Percentiles rank a stretch among this genome's conserved stretches.
Evolutionary conservation across 2,329 filamentous ascomycete genomes (phyloP).

Genomic region (Trichoderma endophyticum): DNA sequence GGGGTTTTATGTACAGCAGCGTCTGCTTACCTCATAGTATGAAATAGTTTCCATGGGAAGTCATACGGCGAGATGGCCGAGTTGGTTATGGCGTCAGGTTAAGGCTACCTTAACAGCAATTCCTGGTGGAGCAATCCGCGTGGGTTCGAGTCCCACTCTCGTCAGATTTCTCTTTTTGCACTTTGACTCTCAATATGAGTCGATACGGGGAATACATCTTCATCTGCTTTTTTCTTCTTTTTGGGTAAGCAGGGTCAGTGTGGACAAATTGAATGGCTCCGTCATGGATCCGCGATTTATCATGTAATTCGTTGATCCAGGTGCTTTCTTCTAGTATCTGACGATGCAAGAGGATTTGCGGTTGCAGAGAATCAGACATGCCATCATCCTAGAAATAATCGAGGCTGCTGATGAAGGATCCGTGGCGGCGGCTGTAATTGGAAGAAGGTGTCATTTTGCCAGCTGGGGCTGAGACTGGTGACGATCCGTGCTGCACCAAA

Average conservation of each 20-base stretch:
- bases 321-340: too few species aligned
- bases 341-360: not conserved
- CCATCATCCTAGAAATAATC: not conserved
- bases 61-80: constrained; percentile 20
- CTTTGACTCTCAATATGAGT: not conserved
- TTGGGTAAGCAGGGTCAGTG: too few species aligned
- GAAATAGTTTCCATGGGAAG: not conserved
- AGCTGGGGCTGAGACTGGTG: not conserved
- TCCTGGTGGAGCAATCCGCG: constrained; percentile 23
- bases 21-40: not conserved
- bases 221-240: not conserved
- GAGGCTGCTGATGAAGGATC: not conserved
- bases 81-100: constrained; percentile 22
- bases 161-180: constrained; percentile 11
- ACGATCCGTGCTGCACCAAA: not conserved
- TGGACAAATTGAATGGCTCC: not conserved
- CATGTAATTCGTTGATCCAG: too few species aligned
- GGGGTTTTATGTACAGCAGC: too few species aligned
- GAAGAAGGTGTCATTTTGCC: not conserved
- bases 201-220: not conserved
- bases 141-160: constrained; percentile 22
- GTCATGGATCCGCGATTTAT: not conserved
- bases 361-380: not conserved
- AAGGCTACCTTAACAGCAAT: constrained; percentile 22
- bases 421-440: not conserved